Conservation (phyloP, 139 green algal species). For the Desmodesmus armatus region DNA sequence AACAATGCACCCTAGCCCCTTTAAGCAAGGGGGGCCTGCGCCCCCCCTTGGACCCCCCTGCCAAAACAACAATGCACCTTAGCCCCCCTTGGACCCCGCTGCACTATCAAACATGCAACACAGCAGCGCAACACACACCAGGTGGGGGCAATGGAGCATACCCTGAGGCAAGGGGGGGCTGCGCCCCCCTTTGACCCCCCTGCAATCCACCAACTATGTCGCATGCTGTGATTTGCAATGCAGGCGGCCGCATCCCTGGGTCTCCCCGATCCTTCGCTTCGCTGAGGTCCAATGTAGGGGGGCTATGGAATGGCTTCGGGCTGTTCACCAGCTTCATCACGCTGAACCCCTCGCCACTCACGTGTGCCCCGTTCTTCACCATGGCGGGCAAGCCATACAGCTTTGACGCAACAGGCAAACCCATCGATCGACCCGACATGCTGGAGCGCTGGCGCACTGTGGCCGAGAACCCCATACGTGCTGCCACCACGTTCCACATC, state of each 20-base stretch:
- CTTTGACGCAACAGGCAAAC: not conserved
- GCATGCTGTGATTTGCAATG: too few relatives aligned
- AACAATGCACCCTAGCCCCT: too few relatives aligned
- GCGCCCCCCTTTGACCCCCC: too few relatives aligned
- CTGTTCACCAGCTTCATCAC: not conserved
- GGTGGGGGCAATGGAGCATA: not conserved
- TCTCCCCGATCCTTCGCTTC: not conserved
- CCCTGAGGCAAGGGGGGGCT: not conserved
- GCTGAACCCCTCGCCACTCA: not conserved
- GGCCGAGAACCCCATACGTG: not conserved
- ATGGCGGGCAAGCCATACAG: not conserved
- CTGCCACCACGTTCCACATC: not conserved
- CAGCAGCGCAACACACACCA: not conserved
- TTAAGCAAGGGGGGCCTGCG: too few relatives aligned
- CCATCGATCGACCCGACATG: not conserved
- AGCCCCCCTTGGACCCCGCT: too few relatives aligned
- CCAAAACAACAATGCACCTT: too few relatives aligned
- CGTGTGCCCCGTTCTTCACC: not conserved
- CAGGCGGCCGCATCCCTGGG: not conserved
- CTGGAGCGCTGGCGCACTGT: slow-evolving; percentile 11
- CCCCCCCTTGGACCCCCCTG: too few relatives aligned
- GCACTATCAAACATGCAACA: too few relatives aligned
- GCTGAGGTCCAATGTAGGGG: not conserved
- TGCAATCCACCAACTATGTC: too few relatives aligned
- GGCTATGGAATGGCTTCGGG: not conserved